These are phyloP conservation scores for Boletus vinaceobasis DNA, from an alignment of 768 basidiomycete genomes.

Conservation along the genomic window DNA sequence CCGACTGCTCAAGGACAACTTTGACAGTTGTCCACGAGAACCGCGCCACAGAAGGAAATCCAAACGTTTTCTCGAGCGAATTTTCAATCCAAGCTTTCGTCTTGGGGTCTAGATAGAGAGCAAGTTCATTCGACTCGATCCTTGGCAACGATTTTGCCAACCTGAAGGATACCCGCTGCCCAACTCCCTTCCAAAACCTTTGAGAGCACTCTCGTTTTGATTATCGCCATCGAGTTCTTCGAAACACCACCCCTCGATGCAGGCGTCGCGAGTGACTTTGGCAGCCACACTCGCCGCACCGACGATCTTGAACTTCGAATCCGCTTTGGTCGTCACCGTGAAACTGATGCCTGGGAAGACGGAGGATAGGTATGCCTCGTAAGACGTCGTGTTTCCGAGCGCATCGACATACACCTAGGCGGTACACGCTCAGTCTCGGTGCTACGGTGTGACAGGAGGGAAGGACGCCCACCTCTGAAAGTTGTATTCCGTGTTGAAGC, in stretches of 20 bases:
- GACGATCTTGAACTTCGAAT: slow-evolving; percentile 95
- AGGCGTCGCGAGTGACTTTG: slow-evolving; percentile 92
- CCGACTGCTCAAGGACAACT: slow-evolving; percentile 75
- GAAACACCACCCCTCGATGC: slow-evolving; percentile 82
- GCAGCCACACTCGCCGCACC: slow-evolving; percentile 97
- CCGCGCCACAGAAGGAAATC: slow-evolving; percentile 83
- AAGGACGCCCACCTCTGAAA: slow-evolving; percentile 61
- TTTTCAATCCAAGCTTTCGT: slow-evolving; percentile 83
- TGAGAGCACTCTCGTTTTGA: background rate
- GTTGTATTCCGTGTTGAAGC: slow-evolving; percentile 70
- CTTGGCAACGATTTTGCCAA: slow-evolving; percentile 22
- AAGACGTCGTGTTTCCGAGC: slow-evolving; percentile 80
- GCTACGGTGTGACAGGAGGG: background rate
- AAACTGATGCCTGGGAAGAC: slow-evolving; percentile 83
- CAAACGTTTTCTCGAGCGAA: slow-evolving; percentile 83
- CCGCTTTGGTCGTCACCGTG: slow-evolving; percentile 90
- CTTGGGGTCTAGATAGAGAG: slow-evolving; percentile 68
- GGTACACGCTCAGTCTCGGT: background rate
- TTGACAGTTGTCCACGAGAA: slow-evolving; percentile 97
- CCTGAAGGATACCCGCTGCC: slow-evolving; percentile 94
- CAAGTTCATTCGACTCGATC: background rate
- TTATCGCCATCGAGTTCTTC: slow-evolving; percentile 48
- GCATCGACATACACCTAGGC: slow-evolving; percentile 92
- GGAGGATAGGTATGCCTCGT: slow-evolving; percentile 77
- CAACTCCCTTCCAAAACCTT: slow-evolving; percentile 37